Evolutionary conservation across 192 early-diverging fungal species (phyloP), one percentile per base, ranked within the genome.

Genomic region (Backusella parvicylindrica): DNA sequence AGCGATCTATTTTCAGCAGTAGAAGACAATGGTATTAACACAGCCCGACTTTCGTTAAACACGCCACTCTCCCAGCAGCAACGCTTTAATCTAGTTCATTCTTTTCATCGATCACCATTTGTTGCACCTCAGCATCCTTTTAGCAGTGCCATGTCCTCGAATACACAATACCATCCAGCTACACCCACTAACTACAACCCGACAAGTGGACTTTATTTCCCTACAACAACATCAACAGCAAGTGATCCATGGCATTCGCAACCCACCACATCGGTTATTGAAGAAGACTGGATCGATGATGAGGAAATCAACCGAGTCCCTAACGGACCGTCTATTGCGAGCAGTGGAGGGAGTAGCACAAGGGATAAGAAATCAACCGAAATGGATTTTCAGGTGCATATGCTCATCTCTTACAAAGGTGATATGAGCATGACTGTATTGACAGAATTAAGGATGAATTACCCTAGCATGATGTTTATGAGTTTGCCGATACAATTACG

Each of bases 401-500:
- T 93, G 37, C 70, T 78, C 16, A 81, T 94, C 1, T 72, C 84
- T n/a, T 95, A 95, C 71, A 84, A 87, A 43, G 93, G 94, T 23
- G 85, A 92, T 70, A 91, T 95, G 90, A 82, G 84, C 4, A 86
- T 93, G 79, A 87, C 89, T 15, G 74, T 95, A 1, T 64, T 83
- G 16, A 94, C 91, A 0, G 89, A 91, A 74, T 68, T 95, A 28
- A 82, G 88, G 21, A 88, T 95, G 76, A 92, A 94, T 77, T 92
- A 95, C 78, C 91, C 92, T 9, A 90, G 89, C 8, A 76, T 88
- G 70, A 87, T 89, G 67, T 94, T 95, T 78, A 84, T 91, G 83
- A 89, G 87, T 15, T 71, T 95, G 15, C 94, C 94, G 0, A 90
- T 95, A 21, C 86, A 87, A 11, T 71, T 95, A 35, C 81, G 83